These are phyloP conservation scores for Jamesozyma gamospora DNA, from an alignment of 805 yeast species.

Conservation along the genomic window DNA sequence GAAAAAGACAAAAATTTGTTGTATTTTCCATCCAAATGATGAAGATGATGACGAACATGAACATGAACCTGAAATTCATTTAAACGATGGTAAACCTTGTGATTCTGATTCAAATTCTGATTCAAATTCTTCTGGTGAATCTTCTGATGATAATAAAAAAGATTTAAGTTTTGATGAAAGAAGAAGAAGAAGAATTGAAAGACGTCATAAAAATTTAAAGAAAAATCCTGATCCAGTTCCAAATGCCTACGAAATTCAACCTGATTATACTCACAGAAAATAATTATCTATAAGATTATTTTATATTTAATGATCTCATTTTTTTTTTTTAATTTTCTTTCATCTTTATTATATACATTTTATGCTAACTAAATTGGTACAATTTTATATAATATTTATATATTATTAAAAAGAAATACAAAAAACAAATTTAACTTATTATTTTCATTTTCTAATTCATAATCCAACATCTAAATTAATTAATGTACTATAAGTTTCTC, in stretches of 20 bases:
- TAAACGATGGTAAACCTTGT: conserved; percentile 2
- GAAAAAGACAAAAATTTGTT: conserved; percentile 86
- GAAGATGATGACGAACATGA: conserved; percentile 25
- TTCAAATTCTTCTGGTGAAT: conserved; percentile 20
- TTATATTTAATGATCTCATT: too few relatives aligned
- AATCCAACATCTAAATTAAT: conserved; percentile 48
- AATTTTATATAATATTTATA: too few relatives aligned
- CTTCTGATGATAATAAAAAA: conserved; percentile 35
- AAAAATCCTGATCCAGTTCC: conserved; percentile 36
- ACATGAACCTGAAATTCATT: conserved; percentile 4
- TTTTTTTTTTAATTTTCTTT: too few relatives aligned
- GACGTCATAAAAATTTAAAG: conserved; percentile 25
- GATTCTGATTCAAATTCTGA: conserved; percentile 19
- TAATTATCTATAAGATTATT: too few relatives aligned
- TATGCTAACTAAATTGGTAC: too few relatives aligned
- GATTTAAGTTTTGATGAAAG: conserved; percentile 27
- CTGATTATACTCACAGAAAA: conserved; percentile 38
- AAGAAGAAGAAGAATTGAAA: conserved; percentile 27
- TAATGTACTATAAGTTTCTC: conserved; percentile 63
- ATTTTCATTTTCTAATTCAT: not conserved
- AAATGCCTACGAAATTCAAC: conserved; percentile 86
- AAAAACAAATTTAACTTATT: too few relatives aligned
- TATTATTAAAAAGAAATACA: too few relatives aligned
- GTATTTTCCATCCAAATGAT: conserved; percentile 72
- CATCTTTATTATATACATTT: too few relatives aligned